These are phyloP conservation scores for Fragilaria radians DNA, from an alignment of 108 stramenopile species.

Conservation along the genomic window DNA sequence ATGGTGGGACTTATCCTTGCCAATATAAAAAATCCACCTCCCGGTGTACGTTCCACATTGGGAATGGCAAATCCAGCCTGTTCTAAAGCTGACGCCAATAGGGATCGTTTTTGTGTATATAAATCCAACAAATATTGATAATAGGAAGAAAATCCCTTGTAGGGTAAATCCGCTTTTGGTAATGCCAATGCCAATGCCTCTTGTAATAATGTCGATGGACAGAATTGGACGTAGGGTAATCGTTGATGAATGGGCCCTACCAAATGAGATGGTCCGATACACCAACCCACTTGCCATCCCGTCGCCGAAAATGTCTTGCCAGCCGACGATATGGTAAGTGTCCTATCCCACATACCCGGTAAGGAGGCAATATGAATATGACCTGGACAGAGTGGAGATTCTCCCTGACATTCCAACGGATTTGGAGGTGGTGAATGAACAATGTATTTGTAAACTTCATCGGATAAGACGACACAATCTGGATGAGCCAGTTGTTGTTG, in stretches of 20 bases:
- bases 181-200: slow-evolving; percentile 83
- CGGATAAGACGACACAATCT: slow-evolving; percentile 76
- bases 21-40: slow-evolving; percentile 95
- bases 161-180: slow-evolving; percentile 76
- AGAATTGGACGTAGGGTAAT: slow-evolving; percentile 94
- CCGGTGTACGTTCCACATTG: slow-evolving; percentile 63
- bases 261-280: slow-evolving; percentile 80
- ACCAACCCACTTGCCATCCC: slow-evolving; percentile 99
- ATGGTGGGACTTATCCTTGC: slow-evolving; percentile 76
- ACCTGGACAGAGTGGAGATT: slow-evolving; percentile 48
- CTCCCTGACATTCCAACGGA: slow-evolving; percentile 1
- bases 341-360: slow-evolving; percentile 88
- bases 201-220: slow-evolving; percentile 90
- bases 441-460: slow-evolving; percentile 99
- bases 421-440: slow-evolving; percentile 76
- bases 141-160: slow-evolving; percentile 67
- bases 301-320: slow-evolving; percentile 99
- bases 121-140: slow-evolving; percentile 67
- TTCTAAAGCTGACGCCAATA: slow-evolving; percentile 53
- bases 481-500: slow-evolving; percentile 63
- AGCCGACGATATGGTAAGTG: slow-evolving; percentile 93
- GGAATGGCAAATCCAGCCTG: slow-evolving; percentile 75
- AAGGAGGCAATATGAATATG: slow-evolving; percentile 86
- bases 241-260: slow-evolving; percentile 67
- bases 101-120: slow-evolving; percentile 80